phyloP scores from a whole-genome alignment of 2,329 filamentous ascomycete species.

The Scytalidium lignicola region DNA sequence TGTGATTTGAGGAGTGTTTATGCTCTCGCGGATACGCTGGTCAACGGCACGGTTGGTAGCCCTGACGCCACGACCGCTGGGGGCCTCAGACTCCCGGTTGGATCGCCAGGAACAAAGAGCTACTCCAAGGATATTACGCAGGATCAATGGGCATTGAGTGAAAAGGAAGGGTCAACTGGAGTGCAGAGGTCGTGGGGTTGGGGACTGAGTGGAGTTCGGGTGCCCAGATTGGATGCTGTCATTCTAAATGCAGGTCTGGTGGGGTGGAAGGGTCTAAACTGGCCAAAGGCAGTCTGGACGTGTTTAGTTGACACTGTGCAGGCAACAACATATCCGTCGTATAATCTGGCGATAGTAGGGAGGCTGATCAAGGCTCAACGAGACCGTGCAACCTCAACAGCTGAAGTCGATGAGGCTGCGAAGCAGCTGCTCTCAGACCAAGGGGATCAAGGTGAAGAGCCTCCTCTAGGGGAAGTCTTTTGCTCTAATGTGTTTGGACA shows the following conservation, averaged over 20 bases:
- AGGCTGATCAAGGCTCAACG: conserved; percentile 48
- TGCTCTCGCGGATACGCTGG: conserved; percentile 21
- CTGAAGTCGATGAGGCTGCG: conserved; percentile 16
- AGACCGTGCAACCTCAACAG: conserved; percentile 15
- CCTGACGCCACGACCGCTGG: conserved; percentile 27
- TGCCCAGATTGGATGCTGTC: conserved; percentile 71
- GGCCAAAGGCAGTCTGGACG: conserved; percentile 49
- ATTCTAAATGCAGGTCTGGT: conserved; percentile 87
- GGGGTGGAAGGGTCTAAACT: conserved; percentile 78
- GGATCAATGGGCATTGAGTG: conserved; percentile 33
- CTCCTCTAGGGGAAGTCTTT: conserved; percentile 74
- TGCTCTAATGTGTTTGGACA: conserved; percentile 93
- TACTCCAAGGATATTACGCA: conserved; percentile 21
- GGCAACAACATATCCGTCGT: conserved; percentile 70
- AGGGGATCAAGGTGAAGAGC: conserved; percentile 34
- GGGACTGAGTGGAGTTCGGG: conserved; percentile 36
- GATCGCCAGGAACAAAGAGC: conserved; percentile 24
- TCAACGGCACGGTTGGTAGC: conserved; percentile 27
- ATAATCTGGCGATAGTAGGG: conserved; percentile 60
- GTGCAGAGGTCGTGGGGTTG: conserved; percentile 36
- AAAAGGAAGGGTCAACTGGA: conserved; percentile 46
- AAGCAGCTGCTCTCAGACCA: conserved; percentile 19
- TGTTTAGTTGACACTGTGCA: conserved; percentile 58
- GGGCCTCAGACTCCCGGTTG: conserved; percentile 24
- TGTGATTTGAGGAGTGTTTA: conserved; percentile 50